Evolutionary conservation across 2,329 filamentous ascomycete genomes (phyloP).

Genomic region (Sclerotinia spermophila): DNA sequence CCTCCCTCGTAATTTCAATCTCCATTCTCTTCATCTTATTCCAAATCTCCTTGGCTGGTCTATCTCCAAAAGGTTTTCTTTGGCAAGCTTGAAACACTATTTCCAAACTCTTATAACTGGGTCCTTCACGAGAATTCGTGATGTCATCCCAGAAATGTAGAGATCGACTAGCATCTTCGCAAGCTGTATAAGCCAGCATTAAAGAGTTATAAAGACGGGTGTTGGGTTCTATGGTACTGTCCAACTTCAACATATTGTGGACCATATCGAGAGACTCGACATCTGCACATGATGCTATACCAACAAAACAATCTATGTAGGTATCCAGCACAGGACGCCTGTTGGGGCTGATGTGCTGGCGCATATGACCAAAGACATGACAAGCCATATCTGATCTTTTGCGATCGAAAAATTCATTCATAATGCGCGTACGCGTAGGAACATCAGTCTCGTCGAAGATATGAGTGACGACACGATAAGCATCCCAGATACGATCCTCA

Average conservation of each 20-base stretch:
- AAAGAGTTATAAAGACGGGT: slow-evolving; percentile 78
- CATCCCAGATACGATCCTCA: slow-evolving; percentile 61
- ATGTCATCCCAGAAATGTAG: slow-evolving; percentile 83
- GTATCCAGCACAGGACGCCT: slow-evolving; percentile 68
- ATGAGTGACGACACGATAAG: slow-evolving; percentile 62
- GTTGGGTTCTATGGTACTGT: slow-evolving; percentile 71
- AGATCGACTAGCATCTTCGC: slow-evolving; percentile 61
- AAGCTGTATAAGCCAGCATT: slow-evolving; percentile 79
- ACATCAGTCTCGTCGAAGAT: slow-evolving; percentile 65
- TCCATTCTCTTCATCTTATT: slow-evolving; percentile 68
- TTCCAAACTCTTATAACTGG: slow-evolving; percentile 74
- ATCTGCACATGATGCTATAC: slow-evolving; percentile 61
- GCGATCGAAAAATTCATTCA: slow-evolving; percentile 78
- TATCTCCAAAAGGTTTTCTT: slow-evolving; percentile 53
- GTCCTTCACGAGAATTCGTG: slow-evolving; percentile 77
- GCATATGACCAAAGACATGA: slow-evolving; percentile 90
- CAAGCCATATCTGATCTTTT: slow-evolving; percentile 79
- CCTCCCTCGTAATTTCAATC: slow-evolving; percentile 66
- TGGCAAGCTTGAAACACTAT: slow-evolving; percentile 81
- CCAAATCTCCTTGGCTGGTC: slow-evolving; percentile 66
- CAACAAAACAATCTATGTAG: slow-evolving; percentile 75
- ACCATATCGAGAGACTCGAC: slow-evolving; percentile 67
- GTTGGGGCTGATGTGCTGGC: slow-evolving; percentile 61
- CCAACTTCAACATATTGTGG: slow-evolving; percentile 93
- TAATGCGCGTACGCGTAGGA: slow-evolving; percentile 64